Percentiles rank a stretch among this genome's conserved stretches.
Evolutionary conservation across 257 asterid genomes (phyloP).

Genomic region (Cordia subcordata): DNA sequence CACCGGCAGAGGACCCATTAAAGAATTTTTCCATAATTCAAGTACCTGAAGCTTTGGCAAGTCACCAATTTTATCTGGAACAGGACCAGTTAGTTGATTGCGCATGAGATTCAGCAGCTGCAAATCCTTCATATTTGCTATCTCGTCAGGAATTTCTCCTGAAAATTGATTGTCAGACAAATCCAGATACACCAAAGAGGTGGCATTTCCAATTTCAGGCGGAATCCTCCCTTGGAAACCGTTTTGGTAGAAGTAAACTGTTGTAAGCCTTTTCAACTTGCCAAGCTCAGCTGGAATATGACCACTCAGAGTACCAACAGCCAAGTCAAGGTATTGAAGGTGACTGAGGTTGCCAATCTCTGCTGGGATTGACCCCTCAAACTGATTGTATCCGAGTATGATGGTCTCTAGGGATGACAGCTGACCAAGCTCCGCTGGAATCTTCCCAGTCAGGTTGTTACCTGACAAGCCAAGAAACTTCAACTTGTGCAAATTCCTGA

Average conservation of each 20-base stretch:
- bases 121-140: conserved; percentile 46
- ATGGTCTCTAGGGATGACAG: conserved; percentile 47
- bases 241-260: conserved; percentile 60
- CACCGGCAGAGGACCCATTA: conserved; percentile 52
- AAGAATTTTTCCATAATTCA: conserved; percentile 59
- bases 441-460: conserved; percentile 59
- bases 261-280: conserved; percentile 41
- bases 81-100: conserved; percentile 45
- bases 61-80: conserved; percentile 49
- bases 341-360: conserved; percentile 59
- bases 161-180: conserved; percentile 54
- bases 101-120: conserved; percentile 74
- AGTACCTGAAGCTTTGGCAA: conserved; percentile 50
- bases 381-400: conserved; percentile 60
- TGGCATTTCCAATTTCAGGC: conserved; percentile 46
- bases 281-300: conserved; percentile 59
- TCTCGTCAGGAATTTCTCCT: conserved; percentile 55
- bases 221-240: conserved; percentile 56
- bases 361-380: conserved; percentile 58
- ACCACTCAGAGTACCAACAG: conserved; percentile 59
- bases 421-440: conserved; percentile 57
- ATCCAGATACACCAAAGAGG: conserved; percentile 51
- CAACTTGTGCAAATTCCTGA: conserved; percentile 43
- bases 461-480: conserved; percentile 74
- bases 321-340: conserved; percentile 64